A percentile compares a stretch with the other conserved stretches of the same genome.
Evolutionary conservation across 2,329 filamentous ascomycete species (phyloP).

Genomic region (Remersonia thermophila): DNA sequence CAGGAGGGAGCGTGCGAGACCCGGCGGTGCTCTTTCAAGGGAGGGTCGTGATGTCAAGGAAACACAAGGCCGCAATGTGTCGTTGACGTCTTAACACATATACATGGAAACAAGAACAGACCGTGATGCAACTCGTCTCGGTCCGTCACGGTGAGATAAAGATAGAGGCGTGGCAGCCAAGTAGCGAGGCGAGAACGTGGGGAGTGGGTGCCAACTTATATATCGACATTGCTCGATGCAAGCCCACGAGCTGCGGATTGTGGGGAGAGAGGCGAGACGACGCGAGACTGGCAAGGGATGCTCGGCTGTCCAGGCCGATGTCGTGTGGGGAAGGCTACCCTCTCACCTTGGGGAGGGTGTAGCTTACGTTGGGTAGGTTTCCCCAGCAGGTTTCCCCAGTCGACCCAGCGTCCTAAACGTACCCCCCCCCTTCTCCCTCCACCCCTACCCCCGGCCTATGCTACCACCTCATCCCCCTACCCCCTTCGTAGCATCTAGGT

Average conservation of each 20-base stretch:
- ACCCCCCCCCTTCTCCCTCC: too few species aligned
- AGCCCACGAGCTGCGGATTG: constrained; percentile 21
- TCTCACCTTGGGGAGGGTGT: constrained; percentile 1
- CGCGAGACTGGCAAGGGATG: constrained; percentile 15
- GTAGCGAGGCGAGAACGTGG: constrained; percentile 20
- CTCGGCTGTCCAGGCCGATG: constrained; percentile 15
- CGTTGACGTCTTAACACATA: constrained; percentile 7
- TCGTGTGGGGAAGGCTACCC: constrained; percentile 18
- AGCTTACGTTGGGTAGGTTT: not conserved
- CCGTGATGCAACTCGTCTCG: not conserved
- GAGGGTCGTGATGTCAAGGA: too few species aligned
- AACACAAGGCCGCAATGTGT: too few species aligned
- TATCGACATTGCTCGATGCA: constrained; percentile 23
- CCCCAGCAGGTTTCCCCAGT: constrained; percentile 1
- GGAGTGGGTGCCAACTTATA: constrained; percentile 29
- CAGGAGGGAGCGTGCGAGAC: constrained; percentile 8
- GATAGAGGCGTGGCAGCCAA: constrained; percentile 14
- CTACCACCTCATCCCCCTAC: too few species aligned
- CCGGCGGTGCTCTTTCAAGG: not conserved
- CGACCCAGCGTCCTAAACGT: not conserved
- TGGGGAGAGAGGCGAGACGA: constrained; percentile 24
- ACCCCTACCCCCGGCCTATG: too few species aligned
- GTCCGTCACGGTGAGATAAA: constrained; percentile 7
- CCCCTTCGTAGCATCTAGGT: too few species aligned
- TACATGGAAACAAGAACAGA: constrained; percentile 5